Base-by-base conservation (phyloP, 2,329 filamentous ascomycete species). In the Colletotrichum orchidophilum region DNA sequence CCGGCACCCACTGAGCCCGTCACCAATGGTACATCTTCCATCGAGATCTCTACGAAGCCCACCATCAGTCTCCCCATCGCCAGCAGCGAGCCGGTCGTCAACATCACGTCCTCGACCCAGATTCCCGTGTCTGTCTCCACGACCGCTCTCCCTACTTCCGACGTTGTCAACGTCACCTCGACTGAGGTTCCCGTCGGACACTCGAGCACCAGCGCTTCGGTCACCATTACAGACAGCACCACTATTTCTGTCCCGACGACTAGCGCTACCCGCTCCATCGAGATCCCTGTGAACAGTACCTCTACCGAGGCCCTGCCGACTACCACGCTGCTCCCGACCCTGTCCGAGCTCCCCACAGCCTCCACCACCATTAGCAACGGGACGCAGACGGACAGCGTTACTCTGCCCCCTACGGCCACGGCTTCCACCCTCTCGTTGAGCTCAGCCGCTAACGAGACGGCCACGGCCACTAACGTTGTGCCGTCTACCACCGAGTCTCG, bases 221-320 rank as follows among this genome's bases (percentile, higher is more conserved):
- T 55, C 24, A 64, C 59, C 3, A 39, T 63, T 15, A 63, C 66
- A 3, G 58, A 49, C 33, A 49, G 67, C 29, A 69, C 66, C 18
- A 67, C 54, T 3, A 60, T 70, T 6, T 50, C 75, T 15, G 73
- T 74, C 26, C 86, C 84, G 6, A 84, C 81, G 75, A 78, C 85
- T 71, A 75, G 80, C 42, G 77, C 82, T 5, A 85, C 82, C 33
- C 82, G 81, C 59, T 84, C 85, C 1, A 80, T 85, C 3, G 70
- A 73, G 21, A 66, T 71, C 18, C 58, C 70, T 3, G 42, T 59
- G 29, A 73, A 65, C 50, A 29, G 49, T 8, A 73, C 71, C 26
- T 63, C 59, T 6, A 70, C 70, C 5, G 63, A 63, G 9, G 29
- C 57, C 13, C 46, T 26, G 3, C 46, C 46, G 49, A 66, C 62